These are phyloP conservation scores for Metarhizium humberi DNA, from an alignment of 2,329 filamentous ascomycete genomes.

Conservation along the genomic window DNA sequence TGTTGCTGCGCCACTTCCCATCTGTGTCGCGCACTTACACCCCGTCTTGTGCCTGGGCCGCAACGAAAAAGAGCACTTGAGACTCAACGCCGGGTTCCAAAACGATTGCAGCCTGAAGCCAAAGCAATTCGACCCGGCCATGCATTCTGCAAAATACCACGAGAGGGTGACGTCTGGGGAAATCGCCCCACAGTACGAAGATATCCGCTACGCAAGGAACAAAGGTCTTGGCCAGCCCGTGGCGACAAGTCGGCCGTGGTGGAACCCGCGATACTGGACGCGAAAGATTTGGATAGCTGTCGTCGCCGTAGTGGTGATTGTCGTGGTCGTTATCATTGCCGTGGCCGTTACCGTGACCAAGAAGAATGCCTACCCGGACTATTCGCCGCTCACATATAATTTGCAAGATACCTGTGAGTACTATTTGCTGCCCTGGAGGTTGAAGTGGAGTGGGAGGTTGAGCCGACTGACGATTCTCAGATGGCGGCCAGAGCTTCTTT, in stretches of 20 bases:
- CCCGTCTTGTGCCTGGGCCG: too few species aligned
- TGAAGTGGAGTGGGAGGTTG: not conserved
- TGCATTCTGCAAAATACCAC: conserved; percentile 3
- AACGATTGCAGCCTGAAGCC: too few species aligned
- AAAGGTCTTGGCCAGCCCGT: conserved; percentile 13
- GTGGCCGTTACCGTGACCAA: conserved; percentile 31
- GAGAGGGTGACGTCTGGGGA: conserved; percentile 14
- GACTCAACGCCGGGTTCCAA: too few species aligned
- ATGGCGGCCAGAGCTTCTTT: conserved; percentile 41
- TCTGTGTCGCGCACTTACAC: too few species aligned
- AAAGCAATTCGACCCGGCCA: not conserved
- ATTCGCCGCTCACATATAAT: conserved; percentile 35
- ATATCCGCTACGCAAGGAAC: conserved; percentile 14
- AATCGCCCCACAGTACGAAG: conserved; percentile 17
- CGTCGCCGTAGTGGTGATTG: conserved; percentile 28
- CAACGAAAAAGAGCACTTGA: too few species aligned
- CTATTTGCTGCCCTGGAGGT: not conserved
- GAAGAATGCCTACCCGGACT: conserved; percentile 38
- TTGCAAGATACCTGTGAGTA: conserved; percentile 40
- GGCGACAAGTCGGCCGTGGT: conserved; percentile 24
- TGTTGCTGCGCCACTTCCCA: too few species aligned
- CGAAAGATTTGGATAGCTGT: conserved; percentile 39
- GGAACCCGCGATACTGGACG: conserved; percentile 43
- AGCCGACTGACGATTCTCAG: conserved; percentile 18
- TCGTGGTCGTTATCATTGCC: conserved; percentile 38